phyloP scores from a whole-genome alignment of 306 rosid genomes.

The Corylus avellana region DNA sequence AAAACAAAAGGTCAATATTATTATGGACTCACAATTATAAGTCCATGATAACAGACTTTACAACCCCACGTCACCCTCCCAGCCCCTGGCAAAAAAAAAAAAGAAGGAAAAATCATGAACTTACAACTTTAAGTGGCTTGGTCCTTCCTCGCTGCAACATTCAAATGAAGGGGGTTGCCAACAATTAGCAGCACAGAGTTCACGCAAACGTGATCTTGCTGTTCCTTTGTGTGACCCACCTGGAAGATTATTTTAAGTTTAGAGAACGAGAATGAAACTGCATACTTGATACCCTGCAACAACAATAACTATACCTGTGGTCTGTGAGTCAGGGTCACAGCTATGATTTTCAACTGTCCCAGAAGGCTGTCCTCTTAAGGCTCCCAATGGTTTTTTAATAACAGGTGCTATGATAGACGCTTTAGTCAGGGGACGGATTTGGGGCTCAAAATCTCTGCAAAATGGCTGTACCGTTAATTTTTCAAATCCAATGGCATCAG shows the following conservation, averaged over 20 bases:
- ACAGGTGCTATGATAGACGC: slow-evolving; percentile 21
- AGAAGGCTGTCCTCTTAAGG: slow-evolving; percentile 2
- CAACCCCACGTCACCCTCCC: too few relatives aligned
- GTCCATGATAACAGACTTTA: slow-evolving; percentile 11
- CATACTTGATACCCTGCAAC: slow-evolving; percentile 23
- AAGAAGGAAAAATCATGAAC: slow-evolving; percentile 3
- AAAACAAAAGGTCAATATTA: neutral
- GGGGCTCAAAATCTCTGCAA: slow-evolving; percentile 25
- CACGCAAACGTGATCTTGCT: slow-evolving; percentile 61
- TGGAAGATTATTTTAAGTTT: slow-evolving; percentile 28
- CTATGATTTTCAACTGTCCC: slow-evolving; percentile 30
- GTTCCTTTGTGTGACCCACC: slow-evolving; percentile 42
- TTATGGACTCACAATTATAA: slow-evolving; percentile 44
- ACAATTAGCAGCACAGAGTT: slow-evolving; percentile 60
- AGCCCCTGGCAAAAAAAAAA: neutral
- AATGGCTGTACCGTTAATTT: slow-evolving; percentile 22
- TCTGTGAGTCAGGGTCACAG: slow-evolving; percentile 26
- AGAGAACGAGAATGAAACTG: slow-evolving; percentile 11
- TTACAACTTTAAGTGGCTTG: slow-evolving; percentile 60
- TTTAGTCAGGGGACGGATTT: slow-evolving; percentile 22
- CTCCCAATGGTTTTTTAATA: slow-evolving; percentile 11
- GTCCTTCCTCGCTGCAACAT: slow-evolving; percentile 82
- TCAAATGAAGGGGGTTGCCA: slow-evolving; percentile 76
- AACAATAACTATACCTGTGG: slow-evolving; percentile 46
- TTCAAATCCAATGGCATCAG: slow-evolving; percentile 13